These are phyloP conservation scores for Gossypium bickii DNA, from an alignment of 345 rosid genomes.

Conservation along the genomic window DNA sequence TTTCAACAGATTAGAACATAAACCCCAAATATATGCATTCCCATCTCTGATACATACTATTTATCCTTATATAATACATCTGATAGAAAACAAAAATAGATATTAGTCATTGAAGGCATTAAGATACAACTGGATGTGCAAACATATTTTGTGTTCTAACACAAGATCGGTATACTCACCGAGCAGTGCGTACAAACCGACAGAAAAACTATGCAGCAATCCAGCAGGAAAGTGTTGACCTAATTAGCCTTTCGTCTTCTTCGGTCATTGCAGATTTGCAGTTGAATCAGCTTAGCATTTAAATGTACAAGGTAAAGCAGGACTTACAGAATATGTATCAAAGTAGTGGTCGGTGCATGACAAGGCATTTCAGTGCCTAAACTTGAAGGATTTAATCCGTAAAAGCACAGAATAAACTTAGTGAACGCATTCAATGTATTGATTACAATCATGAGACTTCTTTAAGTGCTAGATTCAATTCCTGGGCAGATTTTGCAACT, in stretches of 20 bases:
- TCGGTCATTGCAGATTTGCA: constrained; percentile 5
- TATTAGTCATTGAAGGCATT: neutral
- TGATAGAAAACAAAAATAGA: neutral
- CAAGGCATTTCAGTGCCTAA: neutral
- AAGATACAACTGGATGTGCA: neutral
- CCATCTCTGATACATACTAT: neutral
- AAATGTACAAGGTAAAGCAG: constrained; percentile 26
- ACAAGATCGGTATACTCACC: neutral
- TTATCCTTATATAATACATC: neutral
- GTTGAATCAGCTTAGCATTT: constrained; percentile 23
- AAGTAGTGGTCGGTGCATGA: neutral
- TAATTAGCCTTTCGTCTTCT: neutral
- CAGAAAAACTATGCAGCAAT: neutral
- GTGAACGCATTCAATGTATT: constrained; percentile 17
- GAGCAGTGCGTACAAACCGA: neutral
- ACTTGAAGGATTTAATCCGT: constrained; percentile 10
- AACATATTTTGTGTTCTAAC: neutral
- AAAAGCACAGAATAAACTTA: constrained; percentile 14
- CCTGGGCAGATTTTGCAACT: constrained; percentile 77
- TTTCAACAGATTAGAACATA: neutral
- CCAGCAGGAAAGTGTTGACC: constrained; percentile 1
- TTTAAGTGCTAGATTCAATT: constrained; percentile 75
- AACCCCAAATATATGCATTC: neutral
- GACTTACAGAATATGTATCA: constrained; percentile 4
- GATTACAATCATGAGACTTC: constrained; percentile 44